A percentile compares a stretch with the other conserved stretches of the same genome.
Evolutionary conservation across 495 filamentous ascomycete genomes (phyloP).

Genomic region (Penicillium cosmopolitanum): DNA sequence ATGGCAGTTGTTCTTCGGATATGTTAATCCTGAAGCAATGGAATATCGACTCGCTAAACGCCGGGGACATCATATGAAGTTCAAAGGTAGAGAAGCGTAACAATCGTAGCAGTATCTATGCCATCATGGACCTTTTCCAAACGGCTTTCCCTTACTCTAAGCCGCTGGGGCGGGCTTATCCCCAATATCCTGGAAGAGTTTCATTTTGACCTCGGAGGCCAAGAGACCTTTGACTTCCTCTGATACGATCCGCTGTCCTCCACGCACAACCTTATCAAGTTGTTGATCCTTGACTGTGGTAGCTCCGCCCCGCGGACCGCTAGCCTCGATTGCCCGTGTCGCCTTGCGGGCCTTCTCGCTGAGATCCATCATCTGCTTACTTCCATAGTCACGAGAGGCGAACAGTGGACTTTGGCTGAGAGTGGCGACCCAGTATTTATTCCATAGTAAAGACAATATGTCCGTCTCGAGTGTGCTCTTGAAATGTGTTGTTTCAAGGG

Average conservation of each 20-base stretch:
- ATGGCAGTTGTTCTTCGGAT: not conserved
- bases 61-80: slow-evolving; percentile 14
- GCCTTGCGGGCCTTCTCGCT: slow-evolving; percentile 75
- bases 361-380: slow-evolving; percentile 89
- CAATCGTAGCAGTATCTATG: slow-evolving; percentile 25
- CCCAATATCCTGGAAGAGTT: slow-evolving; percentile 74
- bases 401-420: slow-evolving; percentile 94
- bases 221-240: slow-evolving; percentile 87
- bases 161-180: slow-evolving; percentile 24
- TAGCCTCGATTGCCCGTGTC: slow-evolving; percentile 49
- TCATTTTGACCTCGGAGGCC: slow-evolving; percentile 81
- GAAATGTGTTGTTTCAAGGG: slow-evolving; percentile 88
- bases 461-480: slow-evolving; percentile 87
- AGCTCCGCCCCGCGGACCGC: slow-evolving; percentile 33
- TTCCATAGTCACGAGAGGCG: slow-evolving; percentile 90
- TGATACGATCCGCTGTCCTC: slow-evolving; percentile 77
- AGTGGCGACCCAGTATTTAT: slow-evolving; percentile 99
- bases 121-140: not conserved
- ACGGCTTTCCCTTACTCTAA: slow-evolving; percentile 7
- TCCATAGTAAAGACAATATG: slow-evolving; percentile 89
- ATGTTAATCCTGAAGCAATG: not conserved
- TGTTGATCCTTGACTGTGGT: slow-evolving; percentile 56
- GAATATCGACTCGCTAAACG: slow-evolving; percentile 19
- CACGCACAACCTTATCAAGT: slow-evolving; percentile 78
- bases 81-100: slow-evolving; percentile 13